Base-by-base conservation (phyloP, 2,329 filamentous ascomycete species). In the Phyllosticta citrichinensis region DNA sequence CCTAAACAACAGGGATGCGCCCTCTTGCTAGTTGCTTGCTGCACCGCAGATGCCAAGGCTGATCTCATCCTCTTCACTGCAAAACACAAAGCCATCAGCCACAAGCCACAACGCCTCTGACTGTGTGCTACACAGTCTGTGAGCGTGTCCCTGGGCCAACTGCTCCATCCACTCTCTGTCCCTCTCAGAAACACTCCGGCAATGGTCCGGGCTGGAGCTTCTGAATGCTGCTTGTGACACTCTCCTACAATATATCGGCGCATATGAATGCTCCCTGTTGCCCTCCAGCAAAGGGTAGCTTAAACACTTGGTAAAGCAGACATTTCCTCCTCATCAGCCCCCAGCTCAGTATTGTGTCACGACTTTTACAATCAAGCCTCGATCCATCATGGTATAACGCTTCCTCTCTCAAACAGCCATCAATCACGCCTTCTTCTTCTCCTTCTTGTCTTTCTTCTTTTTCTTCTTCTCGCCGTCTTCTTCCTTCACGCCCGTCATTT, bases 371-470 rank as follows among this genome's bases (percentile, higher is more conserved):
- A 22, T 22, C 22, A 22, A 22, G 19, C 30, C 12, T 25, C 11
- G 11, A 19, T 33, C 6, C 85, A 68, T 14, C 20, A 33, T 27
- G 57, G 57, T 69, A 65, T 71, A 71, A 66, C 70, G 66, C 63
- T 65, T 71, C 64, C 68, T 62, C 72, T 64, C 66, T 72, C 64
- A 10, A 30, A 30, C 6, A 8, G 27, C 6, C 9, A 30, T 30
- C 67, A 68, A 64, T 70, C 75, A 69, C 65, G 72, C 40, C 40
- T 64, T 65, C 58, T 67, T 65, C 53, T 68, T 66, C 62, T 71
- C 76, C 63, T 73, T 70, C 62, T 70, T 72, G 58, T 68, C 71
- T 63, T 67, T 71, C 63, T 74, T 71, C 52, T 65, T 69, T 35
- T 59, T 57, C 53, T 66, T 65, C 10, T 63, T 62, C 33, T 64